phyloP scores from a whole-genome alignment of 1,284 basidiomycete species.

The Fomitopsis palustris region DNA sequence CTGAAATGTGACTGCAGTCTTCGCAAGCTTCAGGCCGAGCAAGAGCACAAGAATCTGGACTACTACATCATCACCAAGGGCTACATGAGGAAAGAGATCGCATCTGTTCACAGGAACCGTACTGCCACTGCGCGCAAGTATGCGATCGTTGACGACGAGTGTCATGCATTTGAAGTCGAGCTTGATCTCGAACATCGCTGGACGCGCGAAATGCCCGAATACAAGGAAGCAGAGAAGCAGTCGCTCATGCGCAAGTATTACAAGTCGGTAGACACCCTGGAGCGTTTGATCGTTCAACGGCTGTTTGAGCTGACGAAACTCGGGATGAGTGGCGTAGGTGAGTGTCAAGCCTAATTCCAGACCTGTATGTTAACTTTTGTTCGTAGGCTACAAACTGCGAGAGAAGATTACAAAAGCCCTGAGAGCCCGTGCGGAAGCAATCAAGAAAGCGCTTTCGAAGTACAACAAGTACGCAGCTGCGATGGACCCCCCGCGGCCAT shows the following conservation, averaged over 20 bases:
- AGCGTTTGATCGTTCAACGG: conserved; percentile 20
- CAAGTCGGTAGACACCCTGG: conserved; percentile 17
- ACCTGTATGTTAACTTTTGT: no score
- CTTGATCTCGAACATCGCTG: conserved; percentile 7
- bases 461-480: conserved; percentile 6
- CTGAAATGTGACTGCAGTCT: no score
- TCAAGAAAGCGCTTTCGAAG: not conserved
- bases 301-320: conserved; percentile 24
- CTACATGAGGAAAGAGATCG: no score
- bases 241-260: conserved; percentile 14
- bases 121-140: no score
- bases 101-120: no score
- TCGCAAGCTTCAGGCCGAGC: no score
- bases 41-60: no score
- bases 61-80: no score
- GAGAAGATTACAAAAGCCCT: conserved; percentile 9
- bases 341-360: no score
- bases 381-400: conserved; percentile 8
- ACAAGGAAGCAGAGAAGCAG: conserved; percentile 2
- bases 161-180: no score
- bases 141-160: no score
- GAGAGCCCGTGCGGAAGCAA: conserved; percentile 2
- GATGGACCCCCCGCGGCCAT: not conserved
- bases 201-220: conserved; percentile 7
- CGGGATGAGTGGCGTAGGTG: conserved; percentile 19